Percentiles rank a stretch among this genome's conserved stretches.
Conservation (phyloP, 2,329 filamentous ascomycete species). For the Bipolaris victoriae region DNA sequence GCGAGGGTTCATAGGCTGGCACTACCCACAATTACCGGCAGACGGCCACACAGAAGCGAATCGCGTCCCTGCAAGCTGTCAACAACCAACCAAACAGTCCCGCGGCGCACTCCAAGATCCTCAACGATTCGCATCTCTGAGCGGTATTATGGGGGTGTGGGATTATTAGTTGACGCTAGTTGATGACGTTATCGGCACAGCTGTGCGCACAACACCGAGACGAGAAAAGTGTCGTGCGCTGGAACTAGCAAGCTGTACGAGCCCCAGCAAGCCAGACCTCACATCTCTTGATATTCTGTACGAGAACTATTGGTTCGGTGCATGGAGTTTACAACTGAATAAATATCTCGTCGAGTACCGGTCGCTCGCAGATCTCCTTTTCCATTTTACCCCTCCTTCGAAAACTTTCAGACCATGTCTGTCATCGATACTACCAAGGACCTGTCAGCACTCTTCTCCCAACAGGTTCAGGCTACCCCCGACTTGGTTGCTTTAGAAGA, state of each 20-base stretch:
- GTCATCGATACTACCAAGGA: constrained; percentile 75
- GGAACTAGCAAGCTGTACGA: constrained; percentile 21
- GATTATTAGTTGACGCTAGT: constrained; percentile 17
- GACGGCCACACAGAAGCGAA: constrained; percentile 14
- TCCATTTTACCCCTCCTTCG: constrained; percentile 13
- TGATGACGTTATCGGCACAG: constrained; percentile 30
- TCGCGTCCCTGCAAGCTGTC: constrained; percentile 11
- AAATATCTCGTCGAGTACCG: constrained; percentile 30
- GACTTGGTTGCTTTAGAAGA: constrained; percentile 75
- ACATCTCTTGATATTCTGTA: constrained; percentile 25
- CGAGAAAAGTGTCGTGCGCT: constrained; percentile 14
- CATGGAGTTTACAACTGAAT: constrained; percentile 22
- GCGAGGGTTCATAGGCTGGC: constrained; percentile 1
- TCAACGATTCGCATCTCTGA: constrained; percentile 16
- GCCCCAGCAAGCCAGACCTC: constrained; percentile 25
- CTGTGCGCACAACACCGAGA: constrained; percentile 16
- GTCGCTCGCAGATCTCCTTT: constrained; percentile 2
- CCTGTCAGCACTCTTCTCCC: constrained; percentile 71
- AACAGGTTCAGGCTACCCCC: constrained; percentile 72
- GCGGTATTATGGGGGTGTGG: constrained; percentile 23
- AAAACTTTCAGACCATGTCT: constrained; percentile 57
- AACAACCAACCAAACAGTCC: constrained; percentile 14
- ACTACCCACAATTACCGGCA: constrained; percentile 2
- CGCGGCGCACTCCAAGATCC: constrained; percentile 3
- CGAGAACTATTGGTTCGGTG: constrained; percentile 20